phyloP scores from a whole-genome alignment of 306 rosid species.

The Malus asiatica region DNA sequence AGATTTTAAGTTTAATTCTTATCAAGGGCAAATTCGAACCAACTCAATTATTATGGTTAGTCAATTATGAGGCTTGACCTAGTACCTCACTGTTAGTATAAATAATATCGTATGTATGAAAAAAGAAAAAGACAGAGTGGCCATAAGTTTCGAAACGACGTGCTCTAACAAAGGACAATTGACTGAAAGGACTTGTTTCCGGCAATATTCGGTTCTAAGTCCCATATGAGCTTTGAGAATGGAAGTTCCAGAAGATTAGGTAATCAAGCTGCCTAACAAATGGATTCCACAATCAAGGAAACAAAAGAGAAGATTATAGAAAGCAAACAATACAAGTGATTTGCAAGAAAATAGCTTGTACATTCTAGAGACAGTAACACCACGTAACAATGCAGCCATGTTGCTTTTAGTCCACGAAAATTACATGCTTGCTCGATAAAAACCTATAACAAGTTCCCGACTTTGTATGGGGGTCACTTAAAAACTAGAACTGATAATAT shows the following conservation, averaged over 20 bases:
- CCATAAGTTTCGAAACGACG: neutral
- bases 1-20: no score
- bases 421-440: no score
- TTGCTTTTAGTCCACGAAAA: no score
- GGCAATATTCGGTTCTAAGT: neutral
- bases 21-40: no score
- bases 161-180: neutral
- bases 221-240: neutral
- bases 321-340: neutral
- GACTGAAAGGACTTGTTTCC: neutral
- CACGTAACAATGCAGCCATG: no score
- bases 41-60: no score
- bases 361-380: neutral
- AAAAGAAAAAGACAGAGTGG: neutral
- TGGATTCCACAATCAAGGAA: neutral
- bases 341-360: neutral
- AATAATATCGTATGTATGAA: no score
- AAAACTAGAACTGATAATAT: neutral
- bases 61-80: no score
- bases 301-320: neutral
- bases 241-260: neutral
- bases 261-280: neutral
- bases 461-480: neutral
- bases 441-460: neutral
- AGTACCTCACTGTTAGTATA: no score